Base-by-base conservation (phyloP, 2,329 filamentous ascomycete species). In the Seiridium unicorne region DNA sequence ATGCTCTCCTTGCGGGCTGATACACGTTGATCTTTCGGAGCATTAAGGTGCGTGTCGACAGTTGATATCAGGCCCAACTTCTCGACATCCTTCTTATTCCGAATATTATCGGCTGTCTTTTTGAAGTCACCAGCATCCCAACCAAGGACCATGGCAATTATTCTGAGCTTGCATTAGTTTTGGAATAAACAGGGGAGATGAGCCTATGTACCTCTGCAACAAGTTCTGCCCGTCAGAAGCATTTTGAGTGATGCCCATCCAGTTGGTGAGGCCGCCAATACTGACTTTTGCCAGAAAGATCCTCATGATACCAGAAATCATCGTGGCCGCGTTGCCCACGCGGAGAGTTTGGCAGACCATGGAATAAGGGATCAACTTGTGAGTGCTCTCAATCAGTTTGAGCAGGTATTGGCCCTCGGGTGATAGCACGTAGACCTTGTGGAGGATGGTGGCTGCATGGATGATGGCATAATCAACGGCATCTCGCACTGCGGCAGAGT, bases 191-290 rank as follows among this genome's bases (percentile, higher is more conserved):
- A 34, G 7, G 31, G 18, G 18, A 26, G 18, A 26, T 26, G 18
- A 26, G 18, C 18, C 3, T 5, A 5, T 4, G 13, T 65, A 80
- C 79, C 77, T 77, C 73, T 94, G 91, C 64, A 95, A 73, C 7
- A 94, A 72, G 69, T 93, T 95, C 89, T 92, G 91, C 51, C 91
- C 91, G 65, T 93, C 89, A 63, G 92, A 86, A 0, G 88, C 84
- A 51, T 85, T 86, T 51, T 84, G 83, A 0, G 89, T 93, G 44
- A 92, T 72, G 0, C 91, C 90, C 9, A 93, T 82, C 89, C 89
- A 94, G 70, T 93, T 93, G 4, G 91, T 92, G 55, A 94, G 75
- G 6, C 86, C 86, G 1, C 86, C 87, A 4, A 94, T 79, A 64
- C 89, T 90, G 60, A 93, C 77, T 74, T 95, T 95, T n/a, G 90